Evolutionary conservation across 1,284 basidiomycete species (phyloP), one percentile per base, ranked within the genome.

Genomic region (Kalmanozyma brasiliensis): DNA sequence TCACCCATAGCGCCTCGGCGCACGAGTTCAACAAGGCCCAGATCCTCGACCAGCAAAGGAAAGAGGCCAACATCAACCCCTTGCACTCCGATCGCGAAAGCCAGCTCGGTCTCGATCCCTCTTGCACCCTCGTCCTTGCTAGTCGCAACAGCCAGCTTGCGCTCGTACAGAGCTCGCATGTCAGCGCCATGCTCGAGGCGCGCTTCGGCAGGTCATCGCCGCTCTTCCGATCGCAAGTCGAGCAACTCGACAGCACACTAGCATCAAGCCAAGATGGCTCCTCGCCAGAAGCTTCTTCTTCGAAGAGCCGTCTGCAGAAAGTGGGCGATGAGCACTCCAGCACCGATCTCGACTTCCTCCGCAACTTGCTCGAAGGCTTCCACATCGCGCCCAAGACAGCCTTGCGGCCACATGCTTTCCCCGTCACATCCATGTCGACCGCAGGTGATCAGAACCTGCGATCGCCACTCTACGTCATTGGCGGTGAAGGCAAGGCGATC

Each of bases 361-460:
- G 55, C 40, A 48, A 44, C 10, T 29, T 66, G 7, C 56, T 77
- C 32, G 47, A 49, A 14, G 16, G 26, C 7, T 55, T 74, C 30
- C 57, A 64, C 1, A 34, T 26, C 1, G 22, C 26, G 11, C 44
- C 59, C 0, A 20, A 53, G 1, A 38, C 57, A 4, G 42, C 63
- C 19, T 47, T 73, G 20, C 57, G 51, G 3, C 73, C 78, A 4
- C 58, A 68, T 37, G 49, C 59, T 23, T 83, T 83, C 44, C 79
- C 79, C 29, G 76, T 94, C 41, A 88, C 87, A 19, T 93, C 92
- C 83, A 94, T 95, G 90, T 86, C 90, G 33, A 96, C 93, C 1
- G 89, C 89, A 8, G 95, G 94, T 9, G 96, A 98, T 84, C 90
- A 91, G 73, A 95, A 98, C 79, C 90, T 94, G 82, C 89, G 82